These are phyloP conservation scores for Limnanthes douglasii DNA, from an alignment of 345 rosid genomes.

Conservation along the genomic window DNA sequence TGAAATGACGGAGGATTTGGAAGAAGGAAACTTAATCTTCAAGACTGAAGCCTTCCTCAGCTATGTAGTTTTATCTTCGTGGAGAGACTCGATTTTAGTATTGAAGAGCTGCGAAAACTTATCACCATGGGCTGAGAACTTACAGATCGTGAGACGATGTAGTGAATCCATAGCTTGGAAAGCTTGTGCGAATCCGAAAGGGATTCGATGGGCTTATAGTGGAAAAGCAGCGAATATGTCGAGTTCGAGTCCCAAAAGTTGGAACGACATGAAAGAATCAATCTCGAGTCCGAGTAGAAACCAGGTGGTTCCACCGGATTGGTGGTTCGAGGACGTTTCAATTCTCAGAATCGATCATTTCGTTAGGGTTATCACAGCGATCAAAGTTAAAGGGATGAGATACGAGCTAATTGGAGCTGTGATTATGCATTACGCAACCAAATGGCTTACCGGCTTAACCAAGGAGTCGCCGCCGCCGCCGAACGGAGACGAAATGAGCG, in stretches of 20 bases:
- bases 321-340: slow-evolving; percentile 99
- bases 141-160: slow-evolving; percentile 85
- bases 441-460: slow-evolving; percentile 79
- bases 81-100: slow-evolving; percentile 91
- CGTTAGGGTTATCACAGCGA: slow-evolving; percentile 86
- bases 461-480: slow-evolving; percentile 16
- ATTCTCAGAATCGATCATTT: slow-evolving; percentile 91
- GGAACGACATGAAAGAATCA: slow-evolving; percentile 62
- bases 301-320: slow-evolving; percentile 82
- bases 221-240: slow-evolving; percentile 21
- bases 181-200: slow-evolving; percentile 94
- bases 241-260: slow-evolving; percentile 59
- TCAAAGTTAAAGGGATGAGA: slow-evolving; percentile 95
- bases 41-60: slow-evolving; percentile 97
- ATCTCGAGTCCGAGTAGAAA: slow-evolving; percentile 47
- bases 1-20: slow-evolving; percentile 99
- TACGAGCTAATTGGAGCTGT: slow-evolving; percentile 80
- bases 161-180: slow-evolving; percentile 99
- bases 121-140: slow-evolving; percentile 96
- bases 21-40: slow-evolving; percentile 93
- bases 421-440: slow-evolving; percentile 66
- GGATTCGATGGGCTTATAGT: slow-evolving; percentile 85
- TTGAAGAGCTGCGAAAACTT: slow-evolving; percentile 86
- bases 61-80: slow-evolving; percentile 86
- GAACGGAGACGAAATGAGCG: slow-evolving; percentile 45